These are phyloP conservation scores for Protomyces lactucae-debilis DNA, from an alignment of 1,139 yeast genomes.

Conservation along the genomic window DNA sequence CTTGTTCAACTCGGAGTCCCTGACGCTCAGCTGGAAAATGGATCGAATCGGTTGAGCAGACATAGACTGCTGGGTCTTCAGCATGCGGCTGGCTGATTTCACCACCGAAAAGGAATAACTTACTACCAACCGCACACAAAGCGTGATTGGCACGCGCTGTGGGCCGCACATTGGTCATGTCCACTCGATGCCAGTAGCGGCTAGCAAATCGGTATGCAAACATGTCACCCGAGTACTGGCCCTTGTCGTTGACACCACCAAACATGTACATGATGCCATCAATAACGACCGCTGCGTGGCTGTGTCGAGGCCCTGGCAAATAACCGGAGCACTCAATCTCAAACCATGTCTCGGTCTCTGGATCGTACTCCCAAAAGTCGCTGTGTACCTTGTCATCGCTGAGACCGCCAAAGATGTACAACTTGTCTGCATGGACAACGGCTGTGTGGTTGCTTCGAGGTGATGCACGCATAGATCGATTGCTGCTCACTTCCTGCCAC, in stretches of 20 bases:
- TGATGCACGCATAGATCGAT: not conserved
- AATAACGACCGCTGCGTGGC: conserved; percentile 3
- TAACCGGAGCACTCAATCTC: not conserved
- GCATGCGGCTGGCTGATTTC: conserved; percentile 3
- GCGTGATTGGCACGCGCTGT: conserved; percentile 7
- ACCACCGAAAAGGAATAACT: conserved; percentile 6
- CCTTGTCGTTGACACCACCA: conserved; percentile 3
- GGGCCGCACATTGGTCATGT: not conserved
- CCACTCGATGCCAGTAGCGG: conserved; percentile 9
- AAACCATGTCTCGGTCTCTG: conserved; percentile 1
- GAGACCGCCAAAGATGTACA: conserved; percentile 7
- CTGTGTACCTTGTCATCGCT: not conserved
- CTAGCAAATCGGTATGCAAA: not conserved
- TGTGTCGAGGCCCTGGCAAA: conserved; percentile 5
- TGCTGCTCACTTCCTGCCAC: not conserved
- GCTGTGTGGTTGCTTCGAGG: conserved; percentile 3
- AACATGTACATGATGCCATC: conserved; percentile 9
- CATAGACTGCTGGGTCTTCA: not conserved
- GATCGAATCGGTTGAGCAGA: not conserved
- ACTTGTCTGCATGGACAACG: not conserved
- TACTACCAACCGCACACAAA: not conserved
- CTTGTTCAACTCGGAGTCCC: not conserved
- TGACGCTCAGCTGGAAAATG: not conserved
- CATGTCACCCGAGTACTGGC: conserved; percentile 2
- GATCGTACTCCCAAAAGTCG: conserved; percentile 10